These are phyloP conservation scores for Candida schatavii DNA, from an alignment of 805 yeast genomes.

Conservation along the genomic window DNA sequence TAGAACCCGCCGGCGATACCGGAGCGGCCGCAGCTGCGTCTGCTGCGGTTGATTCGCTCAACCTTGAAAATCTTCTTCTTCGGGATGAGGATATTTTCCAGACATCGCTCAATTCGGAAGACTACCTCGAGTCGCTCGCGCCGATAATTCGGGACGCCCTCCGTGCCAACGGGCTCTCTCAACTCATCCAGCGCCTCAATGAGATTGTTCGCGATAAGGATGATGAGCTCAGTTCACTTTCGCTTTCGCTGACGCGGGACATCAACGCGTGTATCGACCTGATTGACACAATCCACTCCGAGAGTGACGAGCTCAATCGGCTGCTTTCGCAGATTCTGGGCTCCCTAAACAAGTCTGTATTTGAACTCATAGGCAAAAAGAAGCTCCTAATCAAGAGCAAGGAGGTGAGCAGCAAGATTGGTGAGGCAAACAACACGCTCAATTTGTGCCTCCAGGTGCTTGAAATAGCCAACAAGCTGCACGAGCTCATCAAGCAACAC, in stretches of 20 bases:
- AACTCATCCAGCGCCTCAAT: conserved; percentile 54
- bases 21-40: conserved; percentile 4
- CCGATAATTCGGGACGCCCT: conserved; percentile 70
- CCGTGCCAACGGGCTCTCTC: conserved; percentile 50
- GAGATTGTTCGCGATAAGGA: conserved; percentile 59
- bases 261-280: conserved; percentile 58
- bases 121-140: conserved; percentile 75
- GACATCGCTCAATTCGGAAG: conserved; percentile 55
- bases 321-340: conserved; percentile 56
- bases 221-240: conserved; percentile 56
- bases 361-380: conserved; percentile 60
- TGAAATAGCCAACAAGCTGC: conserved; percentile 82
- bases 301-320: conserved; percentile 54
- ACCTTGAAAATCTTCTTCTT: conserved; percentile 35
- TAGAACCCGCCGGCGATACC: neutral
- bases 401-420: conserved; percentile 63
- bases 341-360: conserved; percentile 62
- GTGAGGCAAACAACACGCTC: conserved; percentile 67
- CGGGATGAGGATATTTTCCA: conserved; percentile 43
- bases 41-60: conserved; percentile 20
- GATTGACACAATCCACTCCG: conserved; percentile 58
- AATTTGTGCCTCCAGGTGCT: conserved; percentile 75
- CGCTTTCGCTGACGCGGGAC: conserved; percentile 59
- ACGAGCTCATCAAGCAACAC: conserved; percentile 70
- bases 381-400: conserved; percentile 57